phyloP scores from a whole-genome alignment of 2,329 filamentous ascomycete species.

The Emericellopsis atlantica region DNA sequence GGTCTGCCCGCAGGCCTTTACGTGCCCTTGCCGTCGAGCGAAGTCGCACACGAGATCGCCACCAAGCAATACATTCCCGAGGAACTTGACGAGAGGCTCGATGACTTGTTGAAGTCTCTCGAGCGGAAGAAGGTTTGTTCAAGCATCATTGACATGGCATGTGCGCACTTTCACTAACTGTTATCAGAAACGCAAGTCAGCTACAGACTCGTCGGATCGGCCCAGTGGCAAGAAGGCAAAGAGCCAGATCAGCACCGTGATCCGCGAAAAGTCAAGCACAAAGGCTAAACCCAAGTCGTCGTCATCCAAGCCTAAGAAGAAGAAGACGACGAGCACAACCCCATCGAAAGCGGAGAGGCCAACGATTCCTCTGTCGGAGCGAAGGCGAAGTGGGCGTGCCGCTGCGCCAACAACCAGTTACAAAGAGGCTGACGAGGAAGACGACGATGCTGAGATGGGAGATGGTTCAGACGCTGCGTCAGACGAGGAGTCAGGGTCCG shows the following conservation, averaged over 20 bases:
- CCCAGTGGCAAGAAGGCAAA: slow-evolving; percentile 20
- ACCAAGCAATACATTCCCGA: slow-evolving; percentile 76
- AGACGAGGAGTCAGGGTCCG: neutral
- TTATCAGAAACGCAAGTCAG: slow-evolving; percentile 44
- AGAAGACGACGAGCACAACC: slow-evolving; percentile 15
- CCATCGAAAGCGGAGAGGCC: slow-evolving; percentile 13
- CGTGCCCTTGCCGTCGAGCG: slow-evolving; percentile 59
- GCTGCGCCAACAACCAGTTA: slow-evolving; percentile 32
- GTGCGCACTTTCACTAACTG: slow-evolving; percentile 7
- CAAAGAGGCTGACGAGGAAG: slow-evolving; percentile 41
- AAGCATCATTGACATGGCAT: neutral
- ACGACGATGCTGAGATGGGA: slow-evolving; percentile 8
- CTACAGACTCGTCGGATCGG: slow-evolving; percentile 33
- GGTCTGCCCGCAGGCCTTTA: slow-evolving; percentile 73
- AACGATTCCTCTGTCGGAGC: slow-evolving; percentile 26
- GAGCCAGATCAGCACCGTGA: slow-evolving; percentile 22
- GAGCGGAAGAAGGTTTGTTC: slow-evolving; percentile 58
- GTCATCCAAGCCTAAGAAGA: slow-evolving; percentile 18
- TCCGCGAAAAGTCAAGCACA: slow-evolving; percentile 20
- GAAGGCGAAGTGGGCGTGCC: slow-evolving; percentile 43
- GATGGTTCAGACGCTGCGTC: slow-evolving; percentile 4
- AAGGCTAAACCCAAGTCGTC: slow-evolving; percentile 20
- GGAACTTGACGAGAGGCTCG: slow-evolving; percentile 62
- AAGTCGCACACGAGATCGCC: slow-evolving; percentile 71
- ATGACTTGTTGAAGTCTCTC: slow-evolving; percentile 49